Base-by-base conservation (phyloP, 306 rosid species). In the Canavalia ensiformis region DNA sequence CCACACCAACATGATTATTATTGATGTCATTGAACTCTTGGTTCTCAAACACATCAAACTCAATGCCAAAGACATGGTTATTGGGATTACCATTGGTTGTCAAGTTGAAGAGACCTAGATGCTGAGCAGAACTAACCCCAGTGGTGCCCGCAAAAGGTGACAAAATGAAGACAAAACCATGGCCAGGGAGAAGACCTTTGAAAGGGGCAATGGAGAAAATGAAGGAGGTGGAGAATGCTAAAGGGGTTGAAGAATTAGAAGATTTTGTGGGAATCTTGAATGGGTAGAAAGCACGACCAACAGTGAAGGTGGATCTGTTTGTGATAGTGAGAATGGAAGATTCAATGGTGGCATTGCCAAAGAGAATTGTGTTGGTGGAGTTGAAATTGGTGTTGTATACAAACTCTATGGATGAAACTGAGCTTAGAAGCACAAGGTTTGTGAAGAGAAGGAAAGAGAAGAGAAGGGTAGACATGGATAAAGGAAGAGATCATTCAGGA, bases 1-100 rank as follows among this genome's bases (percentile, higher is more conserved):
- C 82, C 39, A 90, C 57, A 49, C 91, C 93, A 35, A 90, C 89
- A 51, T 87, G 89, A 64, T 86, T 90, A n/a, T 79, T 81, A 65
- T 84, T 44, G 35, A 81, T 70, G 70, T 89, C 92, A 30, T 76
- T 41, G 58, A 85, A 89, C 79, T 89, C 90, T 74, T 90, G 87
- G 68, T 89, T 89, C 77, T 83, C 57, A 41, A 89, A 89, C 52
- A 89, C 90, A 73, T 87, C 92, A 51, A 87, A 89, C 64, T 89
- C 89, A 37, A 89, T 25, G 1, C 84, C 89, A 35, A 87, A 74
- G 12, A 89, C 83, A 56, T 81, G 87, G 82, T 87, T 89, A 11
- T 65, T 44, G 76, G 86, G 72, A n/a, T 50, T 34, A 35, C 88
- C 90, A 9, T 87, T 64, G 68, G 87, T 87, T 81, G 84, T 85